Conservation (phyloP, 805 yeast species). For the Candida insectalens region DNA sequence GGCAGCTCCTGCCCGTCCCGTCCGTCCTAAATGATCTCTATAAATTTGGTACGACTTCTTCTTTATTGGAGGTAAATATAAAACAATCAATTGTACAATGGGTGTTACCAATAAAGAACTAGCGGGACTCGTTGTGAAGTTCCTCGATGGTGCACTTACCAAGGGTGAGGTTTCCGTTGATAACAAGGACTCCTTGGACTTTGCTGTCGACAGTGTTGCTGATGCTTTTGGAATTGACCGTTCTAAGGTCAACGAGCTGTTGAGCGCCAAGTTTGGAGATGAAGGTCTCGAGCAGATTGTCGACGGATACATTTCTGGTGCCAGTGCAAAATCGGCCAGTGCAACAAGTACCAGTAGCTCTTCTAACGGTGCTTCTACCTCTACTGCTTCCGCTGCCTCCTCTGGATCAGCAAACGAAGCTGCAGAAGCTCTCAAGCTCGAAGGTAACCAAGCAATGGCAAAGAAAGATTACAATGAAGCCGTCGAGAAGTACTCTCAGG, state of each 20-base stretch:
- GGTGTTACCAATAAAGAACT: constrained; percentile 47
- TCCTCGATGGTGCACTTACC: constrained; percentile 48
- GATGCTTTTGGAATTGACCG: constrained; percentile 73
- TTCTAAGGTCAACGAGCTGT: constrained; percentile 25
- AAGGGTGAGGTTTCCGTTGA: constrained; percentile 66
- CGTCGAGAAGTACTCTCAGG: constrained; percentile 68
- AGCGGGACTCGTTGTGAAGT: constrained; percentile 68
- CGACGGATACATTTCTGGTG: constrained; percentile 1
- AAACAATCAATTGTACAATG: constrained; percentile 21
- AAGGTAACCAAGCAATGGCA: constrained; percentile 89
- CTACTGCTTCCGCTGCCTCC: constrained; percentile 35
- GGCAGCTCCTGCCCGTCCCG: not conserved
- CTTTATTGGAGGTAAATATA: not conserved
- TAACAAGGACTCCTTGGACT: constrained; percentile 80
- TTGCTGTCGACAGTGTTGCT: constrained; percentile 85
- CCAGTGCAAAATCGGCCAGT: constrained; percentile 6
- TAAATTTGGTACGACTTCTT: not conserved
- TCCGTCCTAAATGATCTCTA: not conserved
- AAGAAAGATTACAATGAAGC: constrained; percentile 62
- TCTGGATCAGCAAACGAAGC: constrained; percentile 24
- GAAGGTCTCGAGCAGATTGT: constrained; percentile 39
- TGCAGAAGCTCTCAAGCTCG: constrained; percentile 78
- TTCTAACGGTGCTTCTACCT: constrained; percentile 27
- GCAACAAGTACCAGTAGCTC: constrained; percentile 9
- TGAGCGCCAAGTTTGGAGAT: constrained; percentile 34